Conservation (phyloP, 140 eudicot genomes). For the Anethum foeniculum region DNA sequence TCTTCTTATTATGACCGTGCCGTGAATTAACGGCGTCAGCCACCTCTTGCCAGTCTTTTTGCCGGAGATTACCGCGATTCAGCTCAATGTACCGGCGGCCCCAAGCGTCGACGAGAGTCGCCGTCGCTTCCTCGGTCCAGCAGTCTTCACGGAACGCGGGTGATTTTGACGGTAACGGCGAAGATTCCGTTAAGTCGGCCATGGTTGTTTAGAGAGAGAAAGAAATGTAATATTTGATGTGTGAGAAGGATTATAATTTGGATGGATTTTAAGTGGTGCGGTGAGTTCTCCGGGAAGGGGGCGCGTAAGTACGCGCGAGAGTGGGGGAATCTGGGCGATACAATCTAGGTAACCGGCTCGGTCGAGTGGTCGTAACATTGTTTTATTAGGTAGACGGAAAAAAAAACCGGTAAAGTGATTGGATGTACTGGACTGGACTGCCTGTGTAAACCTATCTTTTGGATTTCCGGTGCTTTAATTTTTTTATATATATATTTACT, state of each 20-base stretch:
- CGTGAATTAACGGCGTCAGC: slow-evolving; percentile 52
- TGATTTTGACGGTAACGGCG: slow-evolving; percentile 18
- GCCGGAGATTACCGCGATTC: slow-evolving; percentile 50
- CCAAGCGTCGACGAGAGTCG: slow-evolving; percentile 51
- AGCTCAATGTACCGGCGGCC: slow-evolving; percentile 41
- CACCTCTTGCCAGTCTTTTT: slow-evolving; percentile 58
- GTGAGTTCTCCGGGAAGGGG: slow-evolving; percentile 3
- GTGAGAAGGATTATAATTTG: neutral
- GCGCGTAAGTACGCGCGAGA: slow-evolving; percentile 1
- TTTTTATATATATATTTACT: too few species aligned
- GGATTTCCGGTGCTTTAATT: too few species aligned
- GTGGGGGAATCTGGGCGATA: neutral
- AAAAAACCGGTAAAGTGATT: neutral
- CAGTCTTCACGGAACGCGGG: slow-evolving; percentile 47
- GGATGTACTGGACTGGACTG: too few species aligned
- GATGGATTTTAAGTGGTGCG: neutral
- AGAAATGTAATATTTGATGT: neutral
- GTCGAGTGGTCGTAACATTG: neutral
- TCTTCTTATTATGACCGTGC: slow-evolving; percentile 11
- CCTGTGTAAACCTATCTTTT: too few species aligned
- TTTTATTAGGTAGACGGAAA: neutral
- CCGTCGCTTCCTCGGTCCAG: slow-evolving; percentile 55
- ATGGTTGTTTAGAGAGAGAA: neutral
- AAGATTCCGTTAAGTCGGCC: slow-evolving; percentile 12
- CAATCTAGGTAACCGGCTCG: neutral